Conservation (phyloP, 371 early-diverging fungal genomes). For the Mortierella sp. region DNA sequence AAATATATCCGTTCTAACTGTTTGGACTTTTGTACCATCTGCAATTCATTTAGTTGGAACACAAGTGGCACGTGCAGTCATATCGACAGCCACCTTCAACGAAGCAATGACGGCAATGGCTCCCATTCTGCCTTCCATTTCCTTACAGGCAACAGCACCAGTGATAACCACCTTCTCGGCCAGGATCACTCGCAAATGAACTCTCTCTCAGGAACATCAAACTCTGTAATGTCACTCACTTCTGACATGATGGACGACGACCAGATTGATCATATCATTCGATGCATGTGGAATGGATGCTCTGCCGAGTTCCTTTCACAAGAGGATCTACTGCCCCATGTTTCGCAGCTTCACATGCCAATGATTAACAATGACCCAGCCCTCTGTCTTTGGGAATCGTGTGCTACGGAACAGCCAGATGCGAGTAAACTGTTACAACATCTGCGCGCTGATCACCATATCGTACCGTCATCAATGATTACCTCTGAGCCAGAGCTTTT, state of each 20-base stretch:
- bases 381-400: conserved; percentile 85
- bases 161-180: conserved; percentile 12
- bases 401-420: conserved; percentile 67
- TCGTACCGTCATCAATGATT: conserved; percentile 16
- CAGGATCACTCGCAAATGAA: conserved; percentile 21
- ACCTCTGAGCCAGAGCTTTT: conserved; percentile 7
- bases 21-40: background rate
- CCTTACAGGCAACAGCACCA: conserved; percentile 9
- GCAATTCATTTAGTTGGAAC: conserved; percentile 40
- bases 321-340: conserved; percentile 86
- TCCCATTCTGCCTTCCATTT: conserved; percentile 48
- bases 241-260: conserved; percentile 34
- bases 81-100: conserved; percentile 16
- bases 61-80: conserved; percentile 23
- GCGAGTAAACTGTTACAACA: conserved; percentile 76
- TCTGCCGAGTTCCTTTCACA: conserved; percentile 76
- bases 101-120: background rate
- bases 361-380: conserved; percentile 60
- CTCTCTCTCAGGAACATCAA: conserved; percentile 26
- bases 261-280: conserved; percentile 47
- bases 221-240: conserved; percentile 28
- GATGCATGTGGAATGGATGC: conserved; percentile 88
- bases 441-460: conserved; percentile 63
- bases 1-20: background rate
- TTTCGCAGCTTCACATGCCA: conserved; percentile 81